Base-by-base conservation (phyloP, 768 basidiomycete species). In the Gyrodon lividus region DNA sequence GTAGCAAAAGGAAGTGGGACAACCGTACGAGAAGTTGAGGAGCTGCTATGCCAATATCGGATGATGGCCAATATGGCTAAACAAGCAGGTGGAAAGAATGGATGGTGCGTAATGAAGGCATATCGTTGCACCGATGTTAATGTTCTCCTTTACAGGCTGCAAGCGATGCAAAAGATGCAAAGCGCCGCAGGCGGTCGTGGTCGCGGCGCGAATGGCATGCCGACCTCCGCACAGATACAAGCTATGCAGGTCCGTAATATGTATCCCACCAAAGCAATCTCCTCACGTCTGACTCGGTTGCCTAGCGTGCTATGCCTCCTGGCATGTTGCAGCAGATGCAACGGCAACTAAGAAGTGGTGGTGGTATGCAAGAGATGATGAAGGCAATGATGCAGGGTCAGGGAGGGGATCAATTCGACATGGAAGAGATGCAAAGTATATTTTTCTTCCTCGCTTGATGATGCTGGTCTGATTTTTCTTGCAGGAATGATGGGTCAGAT, bases 21-120 rank as follows among this genome's bases (percentile, higher is more conserved):
- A 44, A 89, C 84, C 59, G 91, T 99, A 23, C 80, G 92, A 54
- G 97, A 99, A 74, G 96, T 99, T n/a, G 97, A 99, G 68, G 96
- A 99, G 65, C 69, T 98, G 50, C 73, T 99, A 41, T 92, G 92
- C 61, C 97, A 99, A 72, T 97, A 98, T 62, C 83, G 92, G 41
- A 95, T 98, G 90, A 97, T 99, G 92, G 87, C 93, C 48, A 95
- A 92, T 64, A 95, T 99, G 89, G 97, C 96, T 30, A 97, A 94
- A 76, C 89, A 93, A 65, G 95, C 93, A 6, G 97, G 97, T 43
- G 95, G 94, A 37, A 97, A 97, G 80, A 92, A 95, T 56, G 95
- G 94, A 61, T 92, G 92, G 89, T 87, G 52, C 53, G 84, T 56
- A 44, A 37, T 51, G 41, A 45, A 52, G 44, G 17, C 9, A 40